Evolutionary conservation across 2,329 filamentous ascomycete genomes (phyloP).

Genomic region (Aspergillus novofumigatus): DNA sequence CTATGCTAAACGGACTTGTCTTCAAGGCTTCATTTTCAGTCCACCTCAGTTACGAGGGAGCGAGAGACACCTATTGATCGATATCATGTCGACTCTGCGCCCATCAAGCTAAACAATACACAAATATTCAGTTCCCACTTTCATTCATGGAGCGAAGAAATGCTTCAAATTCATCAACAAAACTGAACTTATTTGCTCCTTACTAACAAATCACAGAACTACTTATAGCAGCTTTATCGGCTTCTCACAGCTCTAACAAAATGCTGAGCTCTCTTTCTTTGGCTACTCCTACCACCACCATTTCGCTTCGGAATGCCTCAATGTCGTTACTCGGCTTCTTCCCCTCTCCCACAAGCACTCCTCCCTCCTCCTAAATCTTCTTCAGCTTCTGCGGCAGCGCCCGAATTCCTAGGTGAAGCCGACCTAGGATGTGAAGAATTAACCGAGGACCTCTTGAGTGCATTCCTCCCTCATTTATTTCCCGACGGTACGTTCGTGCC

Average conservation of each 20-base stretch:
- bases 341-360: conserved; percentile 23
- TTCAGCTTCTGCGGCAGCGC: conserved; percentile 10
- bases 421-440: conserved; percentile 22
- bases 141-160: too few species aligned
- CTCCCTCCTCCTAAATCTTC: neutral
- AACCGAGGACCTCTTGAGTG: conserved; percentile 51
- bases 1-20: too few species aligned
- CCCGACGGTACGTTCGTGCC: too few species aligned
- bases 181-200: too few species aligned
- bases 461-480: conserved; percentile 50
- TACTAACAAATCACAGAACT: too few species aligned
- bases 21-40: too few species aligned
- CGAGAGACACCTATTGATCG: neutral
- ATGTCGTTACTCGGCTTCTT: conserved; percentile 18
- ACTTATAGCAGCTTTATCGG: neutral
- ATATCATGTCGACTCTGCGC: too few species aligned
- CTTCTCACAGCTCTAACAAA: neutral
- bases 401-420: conserved; percentile 16
- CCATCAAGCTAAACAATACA: too few species aligned
- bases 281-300: neutral
- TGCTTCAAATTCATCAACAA: too few species aligned
- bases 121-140: too few species aligned
- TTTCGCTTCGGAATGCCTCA: conserved; percentile 23
- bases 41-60: too few species aligned
- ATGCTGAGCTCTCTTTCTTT: neutral